Evolutionary conservation across 1,284 basidiomycete species (phyloP).

Genomic region (Austroboletus rostrupii): DNA sequence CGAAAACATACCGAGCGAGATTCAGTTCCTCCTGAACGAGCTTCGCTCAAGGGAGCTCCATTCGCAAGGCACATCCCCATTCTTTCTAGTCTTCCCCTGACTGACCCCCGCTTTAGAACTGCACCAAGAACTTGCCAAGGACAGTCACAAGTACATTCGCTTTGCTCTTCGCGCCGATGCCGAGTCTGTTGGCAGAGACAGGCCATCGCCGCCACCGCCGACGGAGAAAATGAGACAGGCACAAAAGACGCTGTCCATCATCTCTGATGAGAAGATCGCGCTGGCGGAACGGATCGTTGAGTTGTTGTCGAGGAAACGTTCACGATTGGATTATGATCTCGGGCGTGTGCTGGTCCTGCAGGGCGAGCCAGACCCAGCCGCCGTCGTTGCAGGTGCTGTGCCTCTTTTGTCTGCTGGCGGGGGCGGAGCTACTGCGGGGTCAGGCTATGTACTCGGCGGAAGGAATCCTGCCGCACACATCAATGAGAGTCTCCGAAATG

Average conservation of each 20-base stretch:
- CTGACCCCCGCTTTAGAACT: slow-evolving; percentile 38
- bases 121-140: slow-evolving; percentile 51
- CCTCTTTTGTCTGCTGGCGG: slow-evolving; percentile 19
- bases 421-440: slow-evolving; percentile 15
- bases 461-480: slow-evolving; percentile 44
- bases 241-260: slow-evolving; percentile 31
- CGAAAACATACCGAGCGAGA: slow-evolving; percentile 73
- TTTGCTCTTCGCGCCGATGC: slow-evolving; percentile 39
- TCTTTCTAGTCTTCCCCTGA: neutral
- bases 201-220: slow-evolving; percentile 28
- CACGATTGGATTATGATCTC: slow-evolving; percentile 55
- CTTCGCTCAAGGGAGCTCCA: slow-evolving; percentile 58
- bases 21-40: slow-evolving; percentile 68
- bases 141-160: slow-evolving; percentile 50
- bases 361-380: slow-evolving; percentile 45
- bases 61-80: slow-evolving; percentile 41
- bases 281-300: slow-evolving; percentile 52
- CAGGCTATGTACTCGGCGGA: slow-evolving; percentile 30
- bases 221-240: slow-evolving; percentile 29
- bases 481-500: slow-evolving; percentile 45
- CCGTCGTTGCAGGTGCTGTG: slow-evolving; percentile 21
- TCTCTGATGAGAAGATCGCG: slow-evolving; percentile 52
- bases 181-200: slow-evolving; percentile 23
- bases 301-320: slow-evolving; percentile 48
- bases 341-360: slow-evolving; percentile 50